phyloP scores from a whole-genome alignment of 179 eudicot species.

The Beta lomatogona region DNA sequence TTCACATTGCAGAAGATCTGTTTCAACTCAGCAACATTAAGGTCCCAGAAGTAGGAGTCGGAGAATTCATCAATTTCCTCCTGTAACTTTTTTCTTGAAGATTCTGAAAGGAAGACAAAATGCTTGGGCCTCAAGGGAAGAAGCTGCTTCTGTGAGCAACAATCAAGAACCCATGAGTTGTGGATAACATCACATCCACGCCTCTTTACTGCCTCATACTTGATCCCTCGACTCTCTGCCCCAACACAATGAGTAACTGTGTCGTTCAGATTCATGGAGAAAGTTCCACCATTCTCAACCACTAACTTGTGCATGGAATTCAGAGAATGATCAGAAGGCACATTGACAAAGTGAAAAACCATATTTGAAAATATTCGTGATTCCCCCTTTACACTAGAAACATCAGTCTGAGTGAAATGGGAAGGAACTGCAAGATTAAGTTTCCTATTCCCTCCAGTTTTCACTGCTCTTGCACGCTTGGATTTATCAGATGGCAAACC shows the following conservation, averaged over 20 bases:
- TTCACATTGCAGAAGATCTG: conserved; percentile 63
- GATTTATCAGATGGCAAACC: conserved; percentile 41
- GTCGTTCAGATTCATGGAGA: conserved; percentile 88
- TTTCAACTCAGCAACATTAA: conserved; percentile 63
- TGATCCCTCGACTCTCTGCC: conserved; percentile 89
- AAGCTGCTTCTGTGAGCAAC: conserved; percentile 75
- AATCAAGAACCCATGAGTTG: conserved; percentile 86
- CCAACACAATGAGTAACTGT: conserved; percentile 91
- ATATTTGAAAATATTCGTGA: conserved; percentile 62
- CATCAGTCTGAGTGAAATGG: conserved; percentile 82
- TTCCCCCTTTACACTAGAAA: conserved; percentile 79
- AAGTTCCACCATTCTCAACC: conserved; percentile 89
- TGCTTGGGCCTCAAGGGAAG: conserved; percentile 85
- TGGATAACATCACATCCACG: conserved; percentile 77
- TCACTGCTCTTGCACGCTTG: conserved; percentile 49
- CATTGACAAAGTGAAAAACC: conserved; percentile 79
- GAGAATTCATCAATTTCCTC: conserved; percentile 89
- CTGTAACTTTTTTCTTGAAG: conserved; percentile 60
- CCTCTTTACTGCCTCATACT: conserved; percentile 84
- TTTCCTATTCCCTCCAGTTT: conserved; percentile 61
- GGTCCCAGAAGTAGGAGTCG: conserved; percentile 76
- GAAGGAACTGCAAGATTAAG: conserved; percentile 60
- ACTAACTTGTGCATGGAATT: conserved; percentile 84
- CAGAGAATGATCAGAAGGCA: conserved; percentile 59
- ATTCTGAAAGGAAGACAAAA: conserved; percentile 71